Evolutionary conservation across 2,329 filamentous ascomycete genomes (phyloP).

Genomic region (Exophiala sideris): DNA sequence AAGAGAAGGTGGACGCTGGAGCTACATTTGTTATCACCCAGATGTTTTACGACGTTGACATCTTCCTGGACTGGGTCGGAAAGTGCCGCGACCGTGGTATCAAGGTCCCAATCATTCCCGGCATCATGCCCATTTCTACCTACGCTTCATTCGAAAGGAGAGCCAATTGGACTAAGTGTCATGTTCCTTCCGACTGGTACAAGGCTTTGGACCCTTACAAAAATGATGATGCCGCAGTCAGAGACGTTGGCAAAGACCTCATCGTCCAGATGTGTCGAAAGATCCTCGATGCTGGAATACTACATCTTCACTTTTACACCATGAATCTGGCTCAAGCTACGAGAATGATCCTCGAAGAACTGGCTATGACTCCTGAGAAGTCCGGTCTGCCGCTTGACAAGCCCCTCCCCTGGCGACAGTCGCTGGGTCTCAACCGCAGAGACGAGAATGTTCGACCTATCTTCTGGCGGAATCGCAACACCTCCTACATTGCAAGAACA

Average conservation of each 20-base stretch:
- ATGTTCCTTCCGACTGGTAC: constrained; percentile 77
- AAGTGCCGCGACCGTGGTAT: constrained; percentile 85
- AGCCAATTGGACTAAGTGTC: constrained; percentile 86
- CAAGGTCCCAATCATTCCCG: constrained; percentile 75
- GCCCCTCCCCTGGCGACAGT: constrained; percentile 93
- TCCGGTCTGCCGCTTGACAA: constrained; percentile 73
- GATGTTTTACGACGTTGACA: constrained; percentile 99
- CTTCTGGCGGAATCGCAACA: constrained; percentile 97
- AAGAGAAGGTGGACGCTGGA: constrained; percentile 94
- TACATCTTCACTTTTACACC: constrained; percentile 95
- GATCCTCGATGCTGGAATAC: constrained; percentile 76
- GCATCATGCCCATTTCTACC: constrained; percentile 92
- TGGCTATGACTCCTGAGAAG: constrained; percentile 73
- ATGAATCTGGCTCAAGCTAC: constrained; percentile 98
- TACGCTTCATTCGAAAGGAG: constrained; percentile 89
- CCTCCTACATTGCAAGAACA: constrained; percentile 90
- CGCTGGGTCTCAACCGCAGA: constrained; percentile 79
- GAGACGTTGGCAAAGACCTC: constrained; percentile 81
- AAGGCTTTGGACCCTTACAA: constrained; percentile 84
- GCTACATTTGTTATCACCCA: constrained; percentile 94
- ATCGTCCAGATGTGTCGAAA: constrained; percentile 87
- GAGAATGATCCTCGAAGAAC: constrained; percentile 87
- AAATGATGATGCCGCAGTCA: constrained; percentile 90
- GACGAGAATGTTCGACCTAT: constrained; percentile 96
- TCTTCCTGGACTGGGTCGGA: constrained; percentile 85